phyloP scores from a whole-genome alignment of 176 grass and related monocot genomes.

The Rhynchospora breviuscula region DNA sequence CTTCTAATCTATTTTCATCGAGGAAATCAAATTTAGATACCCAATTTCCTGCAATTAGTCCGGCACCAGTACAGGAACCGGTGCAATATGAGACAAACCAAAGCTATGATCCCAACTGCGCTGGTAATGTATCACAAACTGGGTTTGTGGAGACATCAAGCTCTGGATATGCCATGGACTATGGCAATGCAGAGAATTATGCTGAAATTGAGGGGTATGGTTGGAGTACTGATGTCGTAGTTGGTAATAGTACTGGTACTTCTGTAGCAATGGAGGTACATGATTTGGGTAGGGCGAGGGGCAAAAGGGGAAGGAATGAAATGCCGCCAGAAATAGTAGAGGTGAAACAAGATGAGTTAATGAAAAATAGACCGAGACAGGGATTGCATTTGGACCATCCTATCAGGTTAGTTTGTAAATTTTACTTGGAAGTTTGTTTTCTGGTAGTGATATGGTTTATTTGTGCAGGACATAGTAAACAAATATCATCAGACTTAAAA shows the following conservation, averaged over 20 bases:
- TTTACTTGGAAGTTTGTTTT: not conserved
- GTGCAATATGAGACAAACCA: conserved; percentile 21
- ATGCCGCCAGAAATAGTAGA: conserved; percentile 63
- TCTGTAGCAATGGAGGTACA: conserved; percentile 23
- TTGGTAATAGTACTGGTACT: conserved; percentile 31
- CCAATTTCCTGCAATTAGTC: conserved; percentile 22
- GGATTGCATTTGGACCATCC: conserved; percentile 82
- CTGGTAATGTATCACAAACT: conserved; percentile 17
- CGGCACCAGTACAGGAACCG: conserved; percentile 28
- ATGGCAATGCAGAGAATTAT: conserved; percentile 30
- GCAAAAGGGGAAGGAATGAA: conserved; percentile 77
- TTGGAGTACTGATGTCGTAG: conserved; percentile 54
- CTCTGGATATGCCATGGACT: not conserved
- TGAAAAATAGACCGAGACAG: conserved; percentile 85
- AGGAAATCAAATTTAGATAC: conserved; percentile 36
- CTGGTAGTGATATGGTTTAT: not conserved
- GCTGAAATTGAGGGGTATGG: conserved; percentile 25
- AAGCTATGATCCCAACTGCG: not conserved
- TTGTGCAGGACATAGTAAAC: not conserved
- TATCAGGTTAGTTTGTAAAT: conserved; percentile 54
- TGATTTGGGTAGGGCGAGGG: conserved; percentile 47
- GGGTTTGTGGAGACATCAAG: conserved; percentile 22
- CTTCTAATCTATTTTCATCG: conserved; percentile 22
- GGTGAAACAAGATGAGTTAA: conserved; percentile 81
- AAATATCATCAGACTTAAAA: not conserved